Evolutionary conservation across 345 rosid species (phyloP), one percentile per base, ranked within the genome.

Genomic region (Cochlearia excelsa): DNA sequence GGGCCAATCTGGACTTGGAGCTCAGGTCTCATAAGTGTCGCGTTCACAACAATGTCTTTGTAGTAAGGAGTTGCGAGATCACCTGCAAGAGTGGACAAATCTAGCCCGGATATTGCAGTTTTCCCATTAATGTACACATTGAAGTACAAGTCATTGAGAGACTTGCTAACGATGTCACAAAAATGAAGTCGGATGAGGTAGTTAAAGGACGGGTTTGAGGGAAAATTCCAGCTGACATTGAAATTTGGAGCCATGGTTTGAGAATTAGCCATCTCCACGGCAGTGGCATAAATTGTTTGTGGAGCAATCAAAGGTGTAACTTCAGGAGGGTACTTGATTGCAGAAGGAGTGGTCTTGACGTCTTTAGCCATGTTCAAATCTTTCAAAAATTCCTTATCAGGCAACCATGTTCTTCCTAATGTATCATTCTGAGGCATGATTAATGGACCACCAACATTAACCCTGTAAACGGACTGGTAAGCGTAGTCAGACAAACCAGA

Each of bases 381-480:
- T 66, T 79, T 75, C 27, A 87, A 74, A 63, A 56, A 87, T 11
- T 71, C 67, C 50, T 57, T 50, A 62, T 84, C 95, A 1, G 84
- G 79, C 8, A 56, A 54, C 95, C 95, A 84, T 27, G 72, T 80
- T 53, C 95, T 65, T 26, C 74, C 70, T 58, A 62, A 55, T 33
- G 88, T 82, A 63, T 87, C 95, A 42, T 87, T 87, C 44, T 61
- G 59, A 0, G 88, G 63, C 50, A 77, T 75, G 65, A 87, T 70
- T 68, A 81, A 38, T 31, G 87, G 80, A n/a, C 91, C 95, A 2
- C 95, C 95, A 55, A 87, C 76, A 61, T 82, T 87, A 33, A 87
- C 74, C 77, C 95, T 75, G 73, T 87, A 70, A 27, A 82, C 82
- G 2, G 75, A 71, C 50, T 87, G 80, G 73, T 73, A 87, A 0